Base-by-base conservation (phyloP, 768 basidiomycete genomes). In the Psilocybe cubensis region DNA sequence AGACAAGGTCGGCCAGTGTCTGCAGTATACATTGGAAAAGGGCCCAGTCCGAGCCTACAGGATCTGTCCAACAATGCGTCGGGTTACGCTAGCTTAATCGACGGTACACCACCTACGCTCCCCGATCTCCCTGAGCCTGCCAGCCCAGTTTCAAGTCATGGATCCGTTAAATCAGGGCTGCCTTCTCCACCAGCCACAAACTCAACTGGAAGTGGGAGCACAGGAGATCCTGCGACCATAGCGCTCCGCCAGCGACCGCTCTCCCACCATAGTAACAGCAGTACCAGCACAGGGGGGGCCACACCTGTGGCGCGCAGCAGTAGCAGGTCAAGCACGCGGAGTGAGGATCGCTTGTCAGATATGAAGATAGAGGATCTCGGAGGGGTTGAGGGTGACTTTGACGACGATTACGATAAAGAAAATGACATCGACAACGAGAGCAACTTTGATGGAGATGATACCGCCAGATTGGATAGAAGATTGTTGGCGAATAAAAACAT, bases 181-280 rank as follows among this genome's bases (percentile, higher is more conserved):
- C 91, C 92, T 1, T 92, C 90, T 21, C 92, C 92, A 0, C 92
- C 92, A 41, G 91, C 89, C 24, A 91, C 92, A 18, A 92, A 92
- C 67, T 92, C 91, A 10, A 92, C 90, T 1, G 90, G 88, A 29
- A 91, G 89, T 69, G 88, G 89, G 33, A 90, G 89, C 64, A 86
- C 83, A 3, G 87, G 86, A 41, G 86, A 86, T 72, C 80, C 80
- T 44, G 75, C 71, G 50, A 81, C 77, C 58, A 73, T 76, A 52
- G 73, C 72, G 25, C 38, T 74, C 6, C 72, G 77, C 23, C 35
- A 25, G 27, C 38, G 63, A 9, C 73, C 73, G 31, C 42, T 68
- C 29, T 71, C 66, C 38, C 63, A 63, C 18, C 63, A 68, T 58
- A 69, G 68, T 57, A 68, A 66, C 57, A 72, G 69, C 60, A 71